These are phyloP conservation scores for Capsicum rhomboideum DNA, from an alignment of 257 asterid genomes.

Conservation along the genomic window DNA sequence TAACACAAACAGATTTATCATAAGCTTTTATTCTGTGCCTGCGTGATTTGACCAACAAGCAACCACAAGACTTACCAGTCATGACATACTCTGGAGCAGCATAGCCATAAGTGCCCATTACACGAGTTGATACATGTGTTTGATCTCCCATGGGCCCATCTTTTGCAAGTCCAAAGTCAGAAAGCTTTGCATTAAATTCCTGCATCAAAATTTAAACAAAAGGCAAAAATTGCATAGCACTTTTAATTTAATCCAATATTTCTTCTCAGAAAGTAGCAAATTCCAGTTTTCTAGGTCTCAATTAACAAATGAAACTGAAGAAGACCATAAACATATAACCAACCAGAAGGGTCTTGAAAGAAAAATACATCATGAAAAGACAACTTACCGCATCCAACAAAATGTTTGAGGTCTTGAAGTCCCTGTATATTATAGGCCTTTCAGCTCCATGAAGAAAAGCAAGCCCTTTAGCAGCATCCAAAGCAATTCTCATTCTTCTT, in stretches of 20 bases:
- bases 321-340: not conserved
- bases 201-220: constrained; percentile 15
- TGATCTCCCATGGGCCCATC: constrained; percentile 97
- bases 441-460: constrained; percentile 96
- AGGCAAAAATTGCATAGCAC: not conserved
- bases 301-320: not conserved
- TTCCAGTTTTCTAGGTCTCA: not conserved
- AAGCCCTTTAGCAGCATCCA: constrained; percentile 95
- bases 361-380: not conserved
- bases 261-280: not conserved
- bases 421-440: constrained; percentile 83
- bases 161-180: constrained; percentile 93
- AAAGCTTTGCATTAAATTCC: constrained; percentile 93
- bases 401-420: constrained; percentile 85
- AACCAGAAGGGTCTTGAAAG: not conserved
- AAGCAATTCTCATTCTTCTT: constrained; percentile 72
- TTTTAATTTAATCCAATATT: not conserved
- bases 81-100: constrained; percentile 98
- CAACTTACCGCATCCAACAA: constrained; percentile 73
- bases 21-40: not conserved
- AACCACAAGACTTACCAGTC: constrained; percentile 64
- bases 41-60: not conserved
- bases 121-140: constrained; percentile 96
- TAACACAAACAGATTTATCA: not conserved
- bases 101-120: constrained; percentile 96